A percentile compares a stretch with the other conserved stretches of the same genome.
Conservation (phyloP, 225 moss, liverwort and hornwort species). For the Physcomitrium patens region DNA sequence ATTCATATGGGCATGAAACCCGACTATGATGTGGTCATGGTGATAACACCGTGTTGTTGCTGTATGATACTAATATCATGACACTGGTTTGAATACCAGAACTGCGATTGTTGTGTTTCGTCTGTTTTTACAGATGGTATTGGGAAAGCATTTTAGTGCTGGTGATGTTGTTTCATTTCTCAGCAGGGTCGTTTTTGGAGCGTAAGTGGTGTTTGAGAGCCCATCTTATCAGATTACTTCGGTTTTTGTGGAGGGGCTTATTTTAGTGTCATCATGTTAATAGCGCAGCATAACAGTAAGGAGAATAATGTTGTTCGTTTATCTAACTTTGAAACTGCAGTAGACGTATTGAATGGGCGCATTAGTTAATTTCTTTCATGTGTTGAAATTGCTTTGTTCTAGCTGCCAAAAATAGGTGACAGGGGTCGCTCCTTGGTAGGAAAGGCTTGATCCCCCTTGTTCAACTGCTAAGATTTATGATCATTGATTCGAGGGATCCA, state of each 20-base stretch:
- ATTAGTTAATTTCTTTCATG: neutral
- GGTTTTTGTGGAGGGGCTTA: neutral
- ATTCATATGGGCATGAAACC: neutral
- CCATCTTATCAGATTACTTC: conserved; percentile 23
- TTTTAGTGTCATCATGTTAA: neutral
- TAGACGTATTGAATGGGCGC: neutral
- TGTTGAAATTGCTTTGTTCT: neutral
- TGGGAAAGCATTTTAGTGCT: conserved; percentile 59
- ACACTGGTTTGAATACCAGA: conserved; percentile 47
- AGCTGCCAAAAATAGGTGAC: neutral
- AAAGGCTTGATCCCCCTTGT: neutral
- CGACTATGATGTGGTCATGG: conserved; percentile 7
- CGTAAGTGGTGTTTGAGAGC: conserved; percentile 59
- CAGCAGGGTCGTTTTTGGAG: conserved; percentile 79
- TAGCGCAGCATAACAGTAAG: neutral
- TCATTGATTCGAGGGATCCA: neutral
- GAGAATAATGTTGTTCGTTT: neutral
- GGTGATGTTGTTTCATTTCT: conserved; percentile 77
- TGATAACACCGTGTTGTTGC: conserved; percentile 1
- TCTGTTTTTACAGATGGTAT: conserved; percentile 81
- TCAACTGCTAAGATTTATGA: neutral
- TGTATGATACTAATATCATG: conserved; percentile 22
- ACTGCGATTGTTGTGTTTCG: conserved; percentile 87
- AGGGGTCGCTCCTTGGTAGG: neutral
- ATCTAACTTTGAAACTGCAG: neutral